Evolutionary conservation across 306 rosid genomes (phyloP).

Genomic region (Glycine tomentella): DNA sequence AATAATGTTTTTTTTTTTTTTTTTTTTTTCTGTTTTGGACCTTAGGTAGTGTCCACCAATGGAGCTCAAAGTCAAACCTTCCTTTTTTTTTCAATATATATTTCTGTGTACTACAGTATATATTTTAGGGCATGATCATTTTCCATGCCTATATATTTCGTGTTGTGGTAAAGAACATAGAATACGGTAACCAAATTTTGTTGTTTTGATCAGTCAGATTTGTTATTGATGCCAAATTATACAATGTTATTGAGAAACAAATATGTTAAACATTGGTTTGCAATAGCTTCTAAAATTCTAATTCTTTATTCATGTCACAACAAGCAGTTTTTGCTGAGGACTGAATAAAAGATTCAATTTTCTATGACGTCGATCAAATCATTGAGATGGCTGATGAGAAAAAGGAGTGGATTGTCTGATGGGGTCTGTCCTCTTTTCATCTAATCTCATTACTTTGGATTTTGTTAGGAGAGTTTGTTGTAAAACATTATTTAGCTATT

Average conservation of each 20-base stretch:
- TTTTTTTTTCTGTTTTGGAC: slow-evolving; percentile 1
- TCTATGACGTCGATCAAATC: slow-evolving; percentile 73
- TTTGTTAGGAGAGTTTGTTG: slow-evolving; percentile 19
- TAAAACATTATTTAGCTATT: slow-evolving; percentile 19
- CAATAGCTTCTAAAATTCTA: slow-evolving; percentile 36
- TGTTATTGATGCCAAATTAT: not conserved
- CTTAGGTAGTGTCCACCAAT: slow-evolving; percentile 22
- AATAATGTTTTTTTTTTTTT: not conserved
- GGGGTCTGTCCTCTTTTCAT: slow-evolving; percentile 57
- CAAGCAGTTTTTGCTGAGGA: slow-evolving; percentile 59
- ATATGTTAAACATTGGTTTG: slow-evolving; percentile 38
- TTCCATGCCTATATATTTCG: slow-evolving; percentile 15
- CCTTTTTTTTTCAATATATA: too few species aligned
- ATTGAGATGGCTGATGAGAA: slow-evolving; percentile 76
- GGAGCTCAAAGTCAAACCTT: slow-evolving; percentile 4
- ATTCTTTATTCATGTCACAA: slow-evolving; percentile 37
- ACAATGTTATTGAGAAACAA: not conserved
- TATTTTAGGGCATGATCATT: slow-evolving; percentile 2
- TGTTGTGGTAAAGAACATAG: slow-evolving; percentile 3
- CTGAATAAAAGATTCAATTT: slow-evolving; percentile 55
- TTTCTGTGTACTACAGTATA: not conserved
- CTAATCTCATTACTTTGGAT: not conserved
- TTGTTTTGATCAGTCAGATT: not conserved
- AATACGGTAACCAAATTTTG: not conserved
- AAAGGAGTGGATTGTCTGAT: slow-evolving; percentile 70